phyloP scores from a whole-genome alignment of 371 early-diverging fungal genomes.

The Mortierella sp. region DNA sequence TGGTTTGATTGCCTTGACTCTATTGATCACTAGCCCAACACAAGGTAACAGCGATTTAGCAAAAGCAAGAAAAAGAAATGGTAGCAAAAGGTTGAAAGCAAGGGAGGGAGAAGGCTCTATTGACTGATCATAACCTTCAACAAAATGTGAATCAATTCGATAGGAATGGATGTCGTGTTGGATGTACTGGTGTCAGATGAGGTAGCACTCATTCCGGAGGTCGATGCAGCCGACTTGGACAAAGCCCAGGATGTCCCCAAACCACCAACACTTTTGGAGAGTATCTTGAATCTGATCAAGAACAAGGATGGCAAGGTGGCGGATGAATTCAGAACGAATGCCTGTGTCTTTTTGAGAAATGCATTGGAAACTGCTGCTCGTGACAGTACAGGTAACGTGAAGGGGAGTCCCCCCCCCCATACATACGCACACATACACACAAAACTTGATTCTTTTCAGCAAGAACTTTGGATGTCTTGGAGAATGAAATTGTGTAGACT shows the following conservation, averaged over 20 bases:
- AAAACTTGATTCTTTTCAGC: too few relatives aligned
- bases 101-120: slow-evolving; percentile 4
- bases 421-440: background rate
- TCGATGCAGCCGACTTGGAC: slow-evolving; percentile 25
- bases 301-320: slow-evolving; percentile 52
- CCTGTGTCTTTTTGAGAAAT: slow-evolving; percentile 61
- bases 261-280: slow-evolving; percentile 57
- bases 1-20: slow-evolving; percentile 66
- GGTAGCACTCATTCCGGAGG: slow-evolving; percentile 22
- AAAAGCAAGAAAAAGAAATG: too few relatives aligned
- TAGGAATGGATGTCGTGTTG: slow-evolving; percentile 34
- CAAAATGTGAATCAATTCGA: too few relatives aligned
- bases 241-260: slow-evolving; percentile 32
- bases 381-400: slow-evolving; percentile 24
- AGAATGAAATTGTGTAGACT: too few relatives aligned
- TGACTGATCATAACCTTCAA: too few relatives aligned
- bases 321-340: slow-evolving; percentile 64
- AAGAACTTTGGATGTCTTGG: background rate
- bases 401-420: too few relatives aligned
- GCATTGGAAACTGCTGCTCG: slow-evolving; percentile 53
- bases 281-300: slow-evolving; percentile 54
- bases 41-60: slow-evolving; percentile 28
- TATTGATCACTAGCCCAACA: slow-evolving; percentile 57
- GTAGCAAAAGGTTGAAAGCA: too few relatives aligned
- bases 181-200: slow-evolving; percentile 31